Base-by-base conservation (phyloP, 768 basidiomycete species). In the Calocybe indica region DNA sequence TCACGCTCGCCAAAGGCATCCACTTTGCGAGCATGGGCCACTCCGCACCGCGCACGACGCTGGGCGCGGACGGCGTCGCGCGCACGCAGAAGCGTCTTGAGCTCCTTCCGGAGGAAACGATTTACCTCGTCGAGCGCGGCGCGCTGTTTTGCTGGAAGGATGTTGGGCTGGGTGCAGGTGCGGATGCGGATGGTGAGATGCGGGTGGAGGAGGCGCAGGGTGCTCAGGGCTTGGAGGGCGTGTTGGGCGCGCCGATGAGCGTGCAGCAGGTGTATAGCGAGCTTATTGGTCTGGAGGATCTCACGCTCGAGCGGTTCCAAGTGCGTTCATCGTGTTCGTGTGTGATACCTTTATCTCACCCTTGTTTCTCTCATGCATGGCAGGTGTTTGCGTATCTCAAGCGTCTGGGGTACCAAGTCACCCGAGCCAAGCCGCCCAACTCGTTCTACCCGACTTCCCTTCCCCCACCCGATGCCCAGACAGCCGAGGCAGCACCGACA, bases 311-410 rank as follows among this genome's bases (percentile, higher is more conserved):
- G 61, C 78, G 80, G 50, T 93, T 95, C 62, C 92, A 96, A 75
- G 95, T 91, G 49, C 40, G 74, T 43, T 22, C 41, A 1, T 22
- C 22, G 22, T 4, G 22, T 22, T 22, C 22, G 22, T 22, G 2
- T 22, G 22, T 13, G 31, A 12, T 28, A 1, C 15, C 35, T 14
- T 33, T 28, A n/a, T 1, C 28, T n/a, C 2, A 1, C 11, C 47
- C 41, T 36, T 35, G 49, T 10, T 43, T 14, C 34, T 40, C 36
- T 8, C 41, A 2, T 42, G 30, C 15, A 33, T 34, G 29, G 9
- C 48, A 98, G 94, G 90, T 95, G 14, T 98, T 87, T 58, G 80
- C 95, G 0, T 93, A 95, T 65, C 75, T 99, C 31, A 92, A 86
- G 58, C 82, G 96, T 12, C 70, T 98, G 35, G 96, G 96, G 10